These are phyloP conservation scores for Prunus campanulata DNA, from an alignment of 306 rosid species.

Conservation along the genomic window DNA sequence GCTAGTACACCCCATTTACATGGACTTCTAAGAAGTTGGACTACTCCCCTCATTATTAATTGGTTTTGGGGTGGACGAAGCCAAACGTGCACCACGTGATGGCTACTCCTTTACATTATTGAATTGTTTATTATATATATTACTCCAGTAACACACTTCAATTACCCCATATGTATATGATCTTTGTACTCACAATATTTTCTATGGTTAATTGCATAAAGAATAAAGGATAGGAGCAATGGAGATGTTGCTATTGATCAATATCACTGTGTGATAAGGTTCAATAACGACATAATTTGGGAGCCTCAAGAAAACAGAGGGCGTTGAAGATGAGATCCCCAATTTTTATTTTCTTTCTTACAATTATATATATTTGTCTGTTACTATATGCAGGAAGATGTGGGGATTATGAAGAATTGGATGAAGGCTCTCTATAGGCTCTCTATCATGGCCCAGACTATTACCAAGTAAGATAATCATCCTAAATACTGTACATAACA, in stretches of 20 bases:
- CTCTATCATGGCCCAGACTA: constrained; percentile 72
- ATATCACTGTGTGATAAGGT: constrained; percentile 25
- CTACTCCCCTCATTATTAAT: too few relatives aligned
- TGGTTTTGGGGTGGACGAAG: too few relatives aligned
- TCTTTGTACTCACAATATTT: neutral
- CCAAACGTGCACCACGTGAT: too few relatives aligned
- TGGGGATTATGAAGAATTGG: constrained; percentile 53
- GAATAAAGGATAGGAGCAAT: neutral
- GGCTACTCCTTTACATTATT: too few relatives aligned
- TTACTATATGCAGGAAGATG: constrained; percentile 46
- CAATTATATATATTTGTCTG: neutral
- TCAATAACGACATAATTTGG: neutral
- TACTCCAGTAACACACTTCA: too few relatives aligned
- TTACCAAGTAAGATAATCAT: constrained; percentile 48
- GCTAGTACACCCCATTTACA: too few relatives aligned
- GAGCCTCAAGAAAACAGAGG: neutral
- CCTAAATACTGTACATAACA: neutral
- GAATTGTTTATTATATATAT: too few relatives aligned
- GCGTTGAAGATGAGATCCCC: neutral
- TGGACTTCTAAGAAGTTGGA: too few relatives aligned
- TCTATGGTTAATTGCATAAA: neutral
- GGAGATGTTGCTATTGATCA: constrained; percentile 30
- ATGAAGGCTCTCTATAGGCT: constrained; percentile 38
- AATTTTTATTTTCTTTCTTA: neutral
- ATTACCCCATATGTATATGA: too few relatives aligned